A percentile compares a stretch with the other conserved stretches of the same genome.
phyloP scores from a whole-genome alignment of 2,329 filamentous ascomycete species.

The Sporothrix euskadiensis region DNA sequence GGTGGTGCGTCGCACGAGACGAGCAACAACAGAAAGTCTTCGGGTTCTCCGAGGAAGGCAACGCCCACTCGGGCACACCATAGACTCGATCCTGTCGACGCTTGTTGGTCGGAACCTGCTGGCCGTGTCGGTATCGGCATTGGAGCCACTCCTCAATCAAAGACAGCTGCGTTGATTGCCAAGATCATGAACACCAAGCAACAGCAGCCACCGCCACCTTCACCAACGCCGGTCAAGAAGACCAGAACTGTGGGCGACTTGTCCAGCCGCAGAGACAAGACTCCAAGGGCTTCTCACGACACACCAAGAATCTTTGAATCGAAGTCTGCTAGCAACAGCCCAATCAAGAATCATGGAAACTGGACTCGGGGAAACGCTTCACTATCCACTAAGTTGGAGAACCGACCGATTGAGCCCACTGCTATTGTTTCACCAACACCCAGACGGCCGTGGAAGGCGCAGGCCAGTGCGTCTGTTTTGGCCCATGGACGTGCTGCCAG shows the following conservation, averaged over 20 bases:
- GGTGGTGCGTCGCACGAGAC: not conserved
- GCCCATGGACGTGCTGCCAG: not conserved
- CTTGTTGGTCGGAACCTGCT: slow-evolving; percentile 18
- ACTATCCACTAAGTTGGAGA: not conserved
- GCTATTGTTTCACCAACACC: slow-evolving; percentile 5
- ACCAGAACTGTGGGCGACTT: not conserved
- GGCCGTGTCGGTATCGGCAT: slow-evolving; percentile 16
- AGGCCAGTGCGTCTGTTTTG: not conserved
- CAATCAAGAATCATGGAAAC: not conserved
- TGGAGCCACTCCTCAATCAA: slow-evolving; percentile 27
- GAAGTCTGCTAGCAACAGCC: not conserved
- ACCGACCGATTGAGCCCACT: not conserved
- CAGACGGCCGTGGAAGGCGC: slow-evolving; percentile 10
- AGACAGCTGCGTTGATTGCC: slow-evolving; percentile 30
- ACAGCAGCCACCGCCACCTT: not conserved
- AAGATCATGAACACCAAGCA: slow-evolving; percentile 28
- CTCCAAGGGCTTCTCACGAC: not conserved
- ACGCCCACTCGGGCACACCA: not conserved
- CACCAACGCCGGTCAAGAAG: not conserved
- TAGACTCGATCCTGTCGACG: not conserved
- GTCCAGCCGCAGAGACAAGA: not conserved
- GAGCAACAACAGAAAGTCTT: not conserved
- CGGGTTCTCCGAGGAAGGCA: not conserved
- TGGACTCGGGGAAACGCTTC: not conserved
- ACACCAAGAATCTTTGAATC: not conserved